Evolutionary conservation across 2,329 filamentous ascomycete species (phyloP).

Genomic region (Talaromyces sp.): DNA sequence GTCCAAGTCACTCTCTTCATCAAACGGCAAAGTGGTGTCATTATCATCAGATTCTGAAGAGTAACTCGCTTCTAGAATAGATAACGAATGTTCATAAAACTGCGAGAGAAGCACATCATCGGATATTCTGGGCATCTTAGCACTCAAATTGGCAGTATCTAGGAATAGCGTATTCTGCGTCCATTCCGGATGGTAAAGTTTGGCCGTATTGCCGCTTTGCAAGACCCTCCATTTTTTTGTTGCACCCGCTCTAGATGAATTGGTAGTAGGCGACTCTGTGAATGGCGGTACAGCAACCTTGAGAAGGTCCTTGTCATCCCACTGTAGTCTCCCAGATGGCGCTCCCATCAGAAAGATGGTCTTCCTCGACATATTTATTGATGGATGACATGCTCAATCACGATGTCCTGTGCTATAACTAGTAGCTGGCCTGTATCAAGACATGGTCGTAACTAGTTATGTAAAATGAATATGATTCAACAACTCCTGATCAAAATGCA

Average conservation of each 20-base stretch:
- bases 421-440: not conserved
- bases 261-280: not conserved
- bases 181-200: not conserved
- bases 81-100: constrained; percentile 75
- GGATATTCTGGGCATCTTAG: constrained; percentile 3
- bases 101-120: constrained; percentile 46
- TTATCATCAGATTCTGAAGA: constrained; percentile 23
- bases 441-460: not conserved
- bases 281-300: constrained; percentile 40
- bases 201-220: constrained; percentile 10
- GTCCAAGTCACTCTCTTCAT: constrained; percentile 3
- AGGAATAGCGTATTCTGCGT: constrained; percentile 25
- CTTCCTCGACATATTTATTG: constrained; percentile 25
- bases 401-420: not conserved
- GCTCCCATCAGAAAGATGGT: constrained; percentile 56
- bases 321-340: constrained; percentile 53
- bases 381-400: constrained; percentile 4
- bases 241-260: constrained; percentile 5
- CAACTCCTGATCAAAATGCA: not conserved
- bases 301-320: constrained; percentile 50
- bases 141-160: constrained; percentile 25
- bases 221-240: constrained; percentile 31
- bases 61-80: constrained; percentile 56
- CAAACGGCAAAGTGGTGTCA: constrained; percentile 23
- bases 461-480: not conserved